Evolutionary conservation across 352 stramenopile species (phyloP).

Genomic region (Pythium apleroticum): DNA sequence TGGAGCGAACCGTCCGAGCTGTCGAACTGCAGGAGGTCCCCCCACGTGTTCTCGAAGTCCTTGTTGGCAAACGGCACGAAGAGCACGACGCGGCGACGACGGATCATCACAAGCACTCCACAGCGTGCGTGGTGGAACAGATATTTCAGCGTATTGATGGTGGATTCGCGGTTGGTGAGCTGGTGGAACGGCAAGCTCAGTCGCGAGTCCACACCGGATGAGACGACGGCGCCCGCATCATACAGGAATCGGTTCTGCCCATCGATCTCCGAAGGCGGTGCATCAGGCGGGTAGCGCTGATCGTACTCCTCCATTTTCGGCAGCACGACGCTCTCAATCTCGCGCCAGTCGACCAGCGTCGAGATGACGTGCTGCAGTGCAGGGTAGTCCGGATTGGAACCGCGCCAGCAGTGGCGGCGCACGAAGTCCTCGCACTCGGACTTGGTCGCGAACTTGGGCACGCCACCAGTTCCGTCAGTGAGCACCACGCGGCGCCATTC

Average conservation of each 20-base stretch:
- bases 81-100: slow-evolving; percentile 92
- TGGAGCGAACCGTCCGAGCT: slow-evolving; percentile 86
- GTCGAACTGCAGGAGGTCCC: slow-evolving; percentile 90
- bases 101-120: slow-evolving; percentile 99
- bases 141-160: slow-evolving; percentile 96
- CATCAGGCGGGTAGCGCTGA: slow-evolving; percentile 49
- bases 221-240: slow-evolving; percentile 47
- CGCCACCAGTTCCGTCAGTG: slow-evolving; percentile 55
- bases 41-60: slow-evolving; percentile 97
- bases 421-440: slow-evolving; percentile 90
- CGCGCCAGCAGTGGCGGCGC: slow-evolving; percentile 75
- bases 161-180: slow-evolving; percentile 81
- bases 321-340: slow-evolving; percentile 72
- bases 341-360: slow-evolving; percentile 88
- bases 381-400: slow-evolving; percentile 90
- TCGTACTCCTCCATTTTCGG: slow-evolving; percentile 83
- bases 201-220: slow-evolving; percentile 67
- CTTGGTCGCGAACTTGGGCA: slow-evolving; percentile 89
- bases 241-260: slow-evolving; percentile 67
- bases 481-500: slow-evolving; percentile 76
- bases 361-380: slow-evolving; percentile 92
- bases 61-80: slow-evolving; percentile 98
- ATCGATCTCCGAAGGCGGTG: slow-evolving; percentile 33
- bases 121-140: slow-evolving; percentile 99
- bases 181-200: slow-evolving; percentile 94